Base-by-base conservation (phyloP, 2,329 filamentous ascomycete species). In the Tympanopsis confertula region DNA sequence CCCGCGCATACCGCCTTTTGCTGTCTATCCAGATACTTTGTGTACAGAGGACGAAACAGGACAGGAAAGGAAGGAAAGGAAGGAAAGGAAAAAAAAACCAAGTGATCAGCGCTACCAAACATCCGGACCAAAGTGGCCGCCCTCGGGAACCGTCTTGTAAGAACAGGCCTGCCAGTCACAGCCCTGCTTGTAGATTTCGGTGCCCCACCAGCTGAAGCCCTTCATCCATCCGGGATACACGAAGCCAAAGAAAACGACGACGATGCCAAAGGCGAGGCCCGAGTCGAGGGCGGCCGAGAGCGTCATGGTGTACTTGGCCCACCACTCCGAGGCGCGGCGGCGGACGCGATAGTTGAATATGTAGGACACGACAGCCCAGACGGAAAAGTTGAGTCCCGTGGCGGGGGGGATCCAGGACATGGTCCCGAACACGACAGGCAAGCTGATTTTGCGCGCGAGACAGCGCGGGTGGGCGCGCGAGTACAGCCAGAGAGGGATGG, bases 251-350 rank as follows among this genome's bases (percentile, higher is more conserved):
- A 93, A 93, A 19, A 91, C 78, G 3, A 89, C 72, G 7, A 93
- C 78, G 24, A 91, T 79, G 19, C 83, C 83, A 49, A 88, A 84
- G 1, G 86, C 86, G 15, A 93, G 63, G 1, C 86, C 85, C 1
- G 82, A 87, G 53, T 93, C 86, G 39, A 93, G 66, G 2, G 84
- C 86, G 0, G 86, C 86, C 41, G 80, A 86, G 38, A 93, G 65
- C 3, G 85, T 88, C 84, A 93, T 91, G 29, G 84, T 89, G 56
- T 93, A 93, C 58, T 93, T 91, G 35, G 76, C 77, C 86, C 86
- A 93, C 86, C 86, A 94, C 1, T 74, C 78, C 20, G 66, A 68
- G 19, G 75, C 80, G 17, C 80, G 68, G 24, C 74, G 74, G 52
- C 79, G 77, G 50, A 93, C 71, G 42, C 81, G 57, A 53, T 81